Evolutionary conservation across 768 basidiomycete species (phyloP).

Genomic region (Serpula lacrymans): DNA sequence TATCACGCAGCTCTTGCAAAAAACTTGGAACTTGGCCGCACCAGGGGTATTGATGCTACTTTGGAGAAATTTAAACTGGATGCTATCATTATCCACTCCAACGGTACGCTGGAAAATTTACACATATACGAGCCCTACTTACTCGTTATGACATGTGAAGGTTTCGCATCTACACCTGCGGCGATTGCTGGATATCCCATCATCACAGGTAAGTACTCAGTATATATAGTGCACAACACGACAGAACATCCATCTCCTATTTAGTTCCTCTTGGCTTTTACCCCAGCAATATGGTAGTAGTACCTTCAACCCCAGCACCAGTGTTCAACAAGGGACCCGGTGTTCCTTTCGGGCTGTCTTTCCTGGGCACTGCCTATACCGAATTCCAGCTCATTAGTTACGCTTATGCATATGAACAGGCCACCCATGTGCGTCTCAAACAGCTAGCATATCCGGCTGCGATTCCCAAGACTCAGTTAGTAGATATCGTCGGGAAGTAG

Average conservation of each 20-base stretch:
- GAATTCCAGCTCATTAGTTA: constrained; percentile 56
- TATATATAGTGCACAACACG: constrained; percentile 7
- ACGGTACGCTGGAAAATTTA: constrained; percentile 29
- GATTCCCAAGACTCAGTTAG: constrained; percentile 54
- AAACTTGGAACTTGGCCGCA: constrained; percentile 47
- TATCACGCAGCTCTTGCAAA: constrained; percentile 45
- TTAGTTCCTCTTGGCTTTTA: constrained; percentile 60
- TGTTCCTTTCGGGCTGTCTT: constrained; percentile 59
- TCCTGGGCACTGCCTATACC: constrained; percentile 59
- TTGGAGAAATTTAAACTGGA: constrained; percentile 45
- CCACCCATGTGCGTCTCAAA: constrained; percentile 48
- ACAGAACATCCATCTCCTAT: neutral
- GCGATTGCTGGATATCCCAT: constrained; percentile 68
- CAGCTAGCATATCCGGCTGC: constrained; percentile 49
- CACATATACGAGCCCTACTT: constrained; percentile 4
- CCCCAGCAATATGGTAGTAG: constrained; percentile 41
- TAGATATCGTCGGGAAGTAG: no score
- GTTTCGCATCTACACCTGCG: constrained; percentile 28
- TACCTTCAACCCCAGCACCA: constrained; percentile 41
- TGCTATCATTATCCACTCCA: constrained; percentile 48
- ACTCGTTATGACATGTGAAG: constrained; percentile 10
- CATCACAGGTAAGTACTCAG: constrained; percentile 48
- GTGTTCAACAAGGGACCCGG: constrained; percentile 34
- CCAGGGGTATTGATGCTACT: constrained; percentile 51
- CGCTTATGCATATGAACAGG: constrained; percentile 66